These are phyloP conservation scores for Albizia julibrissin DNA, from an alignment of 306 rosid genomes.

Conservation along the genomic window DNA sequence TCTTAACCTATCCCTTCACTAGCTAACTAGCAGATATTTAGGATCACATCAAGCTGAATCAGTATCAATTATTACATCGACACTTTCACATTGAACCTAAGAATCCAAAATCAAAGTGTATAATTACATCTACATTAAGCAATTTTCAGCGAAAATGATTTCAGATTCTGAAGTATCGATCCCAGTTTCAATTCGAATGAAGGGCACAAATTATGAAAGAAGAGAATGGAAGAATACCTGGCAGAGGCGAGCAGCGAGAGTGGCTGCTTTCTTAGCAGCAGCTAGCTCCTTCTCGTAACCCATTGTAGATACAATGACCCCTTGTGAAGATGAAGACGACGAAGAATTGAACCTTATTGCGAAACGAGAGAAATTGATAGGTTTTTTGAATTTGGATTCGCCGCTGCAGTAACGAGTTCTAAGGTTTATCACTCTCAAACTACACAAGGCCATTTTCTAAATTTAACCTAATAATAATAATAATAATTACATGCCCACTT, in stretches of 20 bases:
- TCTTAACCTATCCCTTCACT: not conserved
- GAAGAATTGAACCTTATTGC: conserved; percentile 15
- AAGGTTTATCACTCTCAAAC: conserved; percentile 27
- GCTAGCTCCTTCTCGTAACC: conserved; percentile 84
- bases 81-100: not conserved
- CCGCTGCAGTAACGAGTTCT: conserved; percentile 25
- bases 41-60: conserved; percentile 9
- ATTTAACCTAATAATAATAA: not conserved
- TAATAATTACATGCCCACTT: not conserved
- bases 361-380: conserved; percentile 11
- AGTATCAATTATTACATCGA: not conserved
- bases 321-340: conserved; percentile 27
- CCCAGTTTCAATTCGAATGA: not conserved
- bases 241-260: conserved; percentile 87
- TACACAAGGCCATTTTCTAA: not conserved
- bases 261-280: conserved; percentile 87
- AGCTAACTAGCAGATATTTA: not conserved
- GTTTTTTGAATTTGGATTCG: conserved; percentile 32
- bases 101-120: not conserved
- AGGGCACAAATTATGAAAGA: not conserved
- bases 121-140: not conserved
- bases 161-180: not conserved
- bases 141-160: not conserved
- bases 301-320: conserved; percentile 54
- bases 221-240: conserved; percentile 52